Conservation (phyloP, 1,284 basidiomycete genomes). For the Thelephora terrestris region DNA sequence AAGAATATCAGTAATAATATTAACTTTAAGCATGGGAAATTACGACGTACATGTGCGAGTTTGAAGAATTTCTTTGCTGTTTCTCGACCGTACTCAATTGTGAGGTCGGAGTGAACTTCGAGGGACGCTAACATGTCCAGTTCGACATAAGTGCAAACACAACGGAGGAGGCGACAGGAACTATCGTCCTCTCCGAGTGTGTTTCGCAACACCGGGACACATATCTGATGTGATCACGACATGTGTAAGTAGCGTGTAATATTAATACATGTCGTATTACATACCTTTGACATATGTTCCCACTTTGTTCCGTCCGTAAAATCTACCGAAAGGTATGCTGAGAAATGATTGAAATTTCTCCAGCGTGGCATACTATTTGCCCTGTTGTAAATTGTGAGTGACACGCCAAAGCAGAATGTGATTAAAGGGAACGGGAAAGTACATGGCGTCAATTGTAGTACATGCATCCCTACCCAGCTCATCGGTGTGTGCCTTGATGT, state of each 20-base stretch:
- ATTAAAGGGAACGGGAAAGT: not conserved
- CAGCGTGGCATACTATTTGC: constrained; percentile 22
- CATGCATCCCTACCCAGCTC: constrained; percentile 1
- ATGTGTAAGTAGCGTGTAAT: too few relatives aligned
- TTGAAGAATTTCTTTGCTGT: constrained; percentile 14
- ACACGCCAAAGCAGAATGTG: not conserved
- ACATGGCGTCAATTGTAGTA: constrained; percentile 1
- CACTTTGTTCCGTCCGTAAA: constrained; percentile 29
- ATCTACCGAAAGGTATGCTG: constrained; percentile 16
- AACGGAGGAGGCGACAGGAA: constrained; percentile 17
- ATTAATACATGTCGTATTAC: not conserved
- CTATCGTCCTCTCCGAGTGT: not conserved
- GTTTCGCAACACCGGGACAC: too few relatives aligned
- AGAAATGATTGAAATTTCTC: constrained; percentile 27
- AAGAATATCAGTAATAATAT: not conserved
- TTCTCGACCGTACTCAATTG: constrained; percentile 15
- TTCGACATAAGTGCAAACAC: constrained; percentile 20
- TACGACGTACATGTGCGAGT: constrained; percentile 13
- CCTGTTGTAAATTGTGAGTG: constrained; percentile 2
- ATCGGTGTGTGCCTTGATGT: constrained; percentile 15
- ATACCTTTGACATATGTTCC: constrained; percentile 30
- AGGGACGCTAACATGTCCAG: constrained; percentile 22
- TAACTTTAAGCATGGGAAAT: too few relatives aligned
- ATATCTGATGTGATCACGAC: not conserved
- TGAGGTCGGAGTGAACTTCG: constrained; percentile 23